Conservation (phyloP, 2,329 filamentous ascomycete genomes). For the Diaporthe humulicola region DNA sequence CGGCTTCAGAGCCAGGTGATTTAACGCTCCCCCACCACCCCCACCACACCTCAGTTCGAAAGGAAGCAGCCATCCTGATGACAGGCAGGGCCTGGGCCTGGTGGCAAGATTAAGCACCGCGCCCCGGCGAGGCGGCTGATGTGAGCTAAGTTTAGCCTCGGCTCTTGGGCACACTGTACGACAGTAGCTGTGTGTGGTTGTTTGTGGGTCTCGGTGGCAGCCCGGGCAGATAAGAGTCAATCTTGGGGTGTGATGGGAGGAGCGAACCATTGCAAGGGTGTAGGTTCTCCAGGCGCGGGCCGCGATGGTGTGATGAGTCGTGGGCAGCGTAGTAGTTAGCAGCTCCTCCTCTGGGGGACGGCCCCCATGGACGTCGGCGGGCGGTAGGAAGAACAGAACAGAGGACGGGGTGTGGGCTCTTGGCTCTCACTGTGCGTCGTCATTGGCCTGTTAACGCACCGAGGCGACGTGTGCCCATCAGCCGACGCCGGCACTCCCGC, state of each 20-base stretch:
- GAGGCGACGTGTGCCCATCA: not conserved
- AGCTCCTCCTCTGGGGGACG: not conserved
- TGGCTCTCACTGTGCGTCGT: not conserved
- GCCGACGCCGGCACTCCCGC: slow-evolving; percentile 19
- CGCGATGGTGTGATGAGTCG: slow-evolving; percentile 13
- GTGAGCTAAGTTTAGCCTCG: slow-evolving; percentile 24
- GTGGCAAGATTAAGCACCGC: slow-evolving; percentile 23
- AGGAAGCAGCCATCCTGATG: not conserved
- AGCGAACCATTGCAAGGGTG: not conserved
- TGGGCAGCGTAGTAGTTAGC: not conserved
- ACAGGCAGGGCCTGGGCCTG: not conserved
- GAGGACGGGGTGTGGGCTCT: not conserved
- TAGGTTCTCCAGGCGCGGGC: slow-evolving; percentile 17
- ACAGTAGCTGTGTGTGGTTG: not conserved
- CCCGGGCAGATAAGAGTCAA: not conserved
- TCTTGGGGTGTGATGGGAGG: not conserved
- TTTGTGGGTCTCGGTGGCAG: not conserved
- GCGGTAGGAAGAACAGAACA: not conserved
- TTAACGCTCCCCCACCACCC: not conserved
- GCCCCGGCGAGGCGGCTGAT: slow-evolving; percentile 17
- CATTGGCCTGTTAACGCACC: slow-evolving; percentile 17
- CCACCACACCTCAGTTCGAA: not conserved
- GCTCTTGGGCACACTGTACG: not conserved
- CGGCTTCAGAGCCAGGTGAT: not conserved
- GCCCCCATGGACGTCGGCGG: slow-evolving; percentile 4